phyloP scores from a whole-genome alignment of 2,329 filamentous ascomycete genomes.

The Fusarium napiforme region DNA sequence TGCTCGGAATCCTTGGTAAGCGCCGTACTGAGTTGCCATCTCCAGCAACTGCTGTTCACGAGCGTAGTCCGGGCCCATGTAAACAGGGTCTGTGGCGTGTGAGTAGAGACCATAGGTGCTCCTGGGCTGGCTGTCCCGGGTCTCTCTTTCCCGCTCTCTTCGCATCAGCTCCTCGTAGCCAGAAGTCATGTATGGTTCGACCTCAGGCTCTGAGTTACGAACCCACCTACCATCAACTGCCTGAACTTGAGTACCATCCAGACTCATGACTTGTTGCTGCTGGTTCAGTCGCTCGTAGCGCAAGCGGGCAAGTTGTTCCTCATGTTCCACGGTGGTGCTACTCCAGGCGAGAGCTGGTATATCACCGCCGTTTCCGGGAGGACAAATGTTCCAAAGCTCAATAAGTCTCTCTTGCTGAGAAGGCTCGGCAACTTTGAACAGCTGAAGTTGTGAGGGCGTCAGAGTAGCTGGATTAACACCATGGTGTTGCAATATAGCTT shows the following conservation, averaged over 20 bases:
- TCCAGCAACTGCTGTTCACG: conserved; percentile 62
- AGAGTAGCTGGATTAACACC: conserved; percentile 77
- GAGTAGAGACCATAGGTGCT: conserved; percentile 63
- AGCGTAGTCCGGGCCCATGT: conserved; percentile 60
- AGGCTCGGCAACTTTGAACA: conserved; percentile 80
- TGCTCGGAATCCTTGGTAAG: conserved; percentile 61
- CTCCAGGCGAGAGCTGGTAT: conserved; percentile 65
- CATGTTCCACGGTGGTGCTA: conserved; percentile 65
- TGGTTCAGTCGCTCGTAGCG: conserved; percentile 64
- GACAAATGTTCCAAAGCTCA: conserved; percentile 86
- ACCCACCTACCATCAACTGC: conserved; percentile 65
- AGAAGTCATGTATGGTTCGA: conserved; percentile 85
- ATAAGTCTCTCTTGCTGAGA: conserved; percentile 79
- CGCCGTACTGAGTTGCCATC: conserved; percentile 77
- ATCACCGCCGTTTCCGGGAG: conserved; percentile 68
- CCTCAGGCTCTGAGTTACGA: conserved; percentile 54
- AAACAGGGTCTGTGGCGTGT: conserved; percentile 75
- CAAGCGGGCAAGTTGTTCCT: conserved; percentile 68
- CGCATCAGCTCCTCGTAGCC: conserved; percentile 80
- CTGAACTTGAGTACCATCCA: conserved; percentile 66
- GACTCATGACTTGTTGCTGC: conserved; percentile 58
- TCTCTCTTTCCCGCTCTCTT: conserved; percentile 66
- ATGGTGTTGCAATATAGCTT: conserved; percentile 70
- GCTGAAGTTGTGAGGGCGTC: conserved; percentile 77
- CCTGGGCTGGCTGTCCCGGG: conserved; percentile 50